Conservation (phyloP, 176 grass and related monocot genomes). For the Juncus inflexus region DNA sequence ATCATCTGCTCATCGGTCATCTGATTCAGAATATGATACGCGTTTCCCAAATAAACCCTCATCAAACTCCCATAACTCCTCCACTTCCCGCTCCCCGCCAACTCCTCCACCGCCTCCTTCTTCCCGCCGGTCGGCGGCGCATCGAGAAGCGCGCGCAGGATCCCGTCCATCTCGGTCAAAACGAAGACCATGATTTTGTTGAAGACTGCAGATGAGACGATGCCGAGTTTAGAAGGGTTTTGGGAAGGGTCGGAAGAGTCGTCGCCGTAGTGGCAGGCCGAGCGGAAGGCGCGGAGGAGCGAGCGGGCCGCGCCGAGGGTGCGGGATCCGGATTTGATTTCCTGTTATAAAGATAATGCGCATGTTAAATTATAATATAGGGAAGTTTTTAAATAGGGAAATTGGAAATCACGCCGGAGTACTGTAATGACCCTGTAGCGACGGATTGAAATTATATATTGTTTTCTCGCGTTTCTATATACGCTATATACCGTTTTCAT, state of each 20-base stretch:
- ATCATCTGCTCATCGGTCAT: conserved; percentile 99
- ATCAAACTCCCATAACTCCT: conserved; percentile 72
- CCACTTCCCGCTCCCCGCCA: conserved; percentile 61
- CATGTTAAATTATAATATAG: no score
- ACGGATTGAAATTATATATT: no score
- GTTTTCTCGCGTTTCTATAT: no score
- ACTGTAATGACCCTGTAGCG: no score
- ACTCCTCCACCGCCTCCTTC: conserved; percentile 63
- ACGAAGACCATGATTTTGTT: conserved; percentile 92
- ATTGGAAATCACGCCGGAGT: no score
- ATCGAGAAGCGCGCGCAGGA: conserved; percentile 60
- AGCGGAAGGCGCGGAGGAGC: conserved; percentile 73
- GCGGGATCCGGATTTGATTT: conserved; percentile 39
- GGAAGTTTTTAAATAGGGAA: no score
- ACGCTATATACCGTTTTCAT: no score
- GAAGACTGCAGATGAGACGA: conserved; percentile 80
- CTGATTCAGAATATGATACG: conserved; percentile 86
- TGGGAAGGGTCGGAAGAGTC: conserved; percentile 42
- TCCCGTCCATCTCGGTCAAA: conserved; percentile 79
- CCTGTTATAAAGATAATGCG: not conserved
- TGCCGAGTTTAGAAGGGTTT: conserved; percentile 59
- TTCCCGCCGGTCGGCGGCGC: conserved; percentile 70
- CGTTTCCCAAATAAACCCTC: conserved; percentile 81
- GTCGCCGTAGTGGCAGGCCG: conserved; percentile 83
- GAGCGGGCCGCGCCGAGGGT: conserved; percentile 52